phyloP scores from a whole-genome alignment of 495 filamentous ascomycete species.

The Aspergillus heteromorphus region DNA sequence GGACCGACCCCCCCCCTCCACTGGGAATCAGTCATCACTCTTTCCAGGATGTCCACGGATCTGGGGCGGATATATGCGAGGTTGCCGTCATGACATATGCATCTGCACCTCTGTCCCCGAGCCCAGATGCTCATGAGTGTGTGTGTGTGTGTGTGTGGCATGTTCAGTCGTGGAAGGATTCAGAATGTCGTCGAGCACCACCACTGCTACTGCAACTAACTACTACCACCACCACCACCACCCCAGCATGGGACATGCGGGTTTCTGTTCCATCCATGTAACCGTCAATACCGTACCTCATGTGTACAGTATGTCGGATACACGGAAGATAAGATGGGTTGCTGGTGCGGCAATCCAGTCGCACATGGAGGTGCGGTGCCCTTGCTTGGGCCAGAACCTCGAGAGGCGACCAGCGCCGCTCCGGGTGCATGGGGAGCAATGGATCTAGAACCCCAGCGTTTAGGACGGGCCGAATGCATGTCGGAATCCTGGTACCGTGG shows the following conservation, averaged over 20 bases:
- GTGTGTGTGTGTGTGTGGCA: neutral
- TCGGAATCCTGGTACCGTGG: constrained; percentile 3
- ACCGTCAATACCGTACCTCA: neutral
- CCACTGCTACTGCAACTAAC: neutral
- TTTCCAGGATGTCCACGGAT: too few relatives aligned
- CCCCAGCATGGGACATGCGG: neutral
- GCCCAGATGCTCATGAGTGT: too few relatives aligned
- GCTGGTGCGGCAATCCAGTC: neutral
- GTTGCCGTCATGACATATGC: constrained; percentile 3
- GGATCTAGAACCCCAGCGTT: neutral
- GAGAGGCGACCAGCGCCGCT: neutral
- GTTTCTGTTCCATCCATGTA: neutral
- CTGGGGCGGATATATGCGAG: neutral
- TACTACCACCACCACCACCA: neutral
- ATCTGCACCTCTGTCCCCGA: neutral
- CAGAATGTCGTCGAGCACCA: neutral
- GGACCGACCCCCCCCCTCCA: neutral
- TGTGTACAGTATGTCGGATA: constrained; percentile 1
- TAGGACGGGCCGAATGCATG: neutral
- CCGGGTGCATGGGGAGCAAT: neutral
- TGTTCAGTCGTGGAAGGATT: constrained; percentile 1
- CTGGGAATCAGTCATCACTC: neutral
- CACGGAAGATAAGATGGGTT: constrained; percentile 1
- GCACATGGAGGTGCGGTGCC: neutral
- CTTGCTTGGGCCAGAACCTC: constrained; percentile 1